A percentile compares a stretch with the other conserved stretches of the same genome.
phyloP scores from a whole-genome alignment of 495 filamentous ascomycete genomes.

The Aspergillus mulundensis region DNA sequence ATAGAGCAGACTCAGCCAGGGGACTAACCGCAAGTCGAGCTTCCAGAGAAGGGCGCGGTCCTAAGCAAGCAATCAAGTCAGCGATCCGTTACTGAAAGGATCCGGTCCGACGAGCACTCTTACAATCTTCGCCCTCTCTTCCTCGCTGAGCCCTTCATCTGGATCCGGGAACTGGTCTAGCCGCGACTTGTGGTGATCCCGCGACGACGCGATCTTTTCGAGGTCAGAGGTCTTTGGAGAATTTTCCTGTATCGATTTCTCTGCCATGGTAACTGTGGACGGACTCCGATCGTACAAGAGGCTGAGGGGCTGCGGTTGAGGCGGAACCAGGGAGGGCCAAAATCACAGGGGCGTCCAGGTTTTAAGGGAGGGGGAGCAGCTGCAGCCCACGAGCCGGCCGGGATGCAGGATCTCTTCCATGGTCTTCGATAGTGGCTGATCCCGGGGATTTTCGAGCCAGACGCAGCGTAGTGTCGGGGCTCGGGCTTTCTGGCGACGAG shows the following conservation, averaged over 20 bases:
- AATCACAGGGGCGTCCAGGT: not conserved
- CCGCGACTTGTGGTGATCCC: slow-evolving; percentile 8
- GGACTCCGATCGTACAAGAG: not conserved
- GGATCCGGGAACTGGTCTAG: slow-evolving; percentile 50
- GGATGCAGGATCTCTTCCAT: not conserved
- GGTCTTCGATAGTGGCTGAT: slow-evolving; percentile 8
- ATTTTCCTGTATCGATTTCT: slow-evolving; percentile 15
- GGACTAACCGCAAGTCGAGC: slow-evolving; percentile 67
- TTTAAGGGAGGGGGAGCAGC: slow-evolving; percentile 2
- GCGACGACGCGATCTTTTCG: slow-evolving; percentile 16
- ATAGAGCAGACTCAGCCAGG: slow-evolving; percentile 83
- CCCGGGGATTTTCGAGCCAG: slow-evolving; percentile 1
- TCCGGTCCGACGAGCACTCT: slow-evolving; percentile 15
- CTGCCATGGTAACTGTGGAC: slow-evolving; percentile 12
- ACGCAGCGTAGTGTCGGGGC: not conserved
- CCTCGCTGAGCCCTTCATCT: slow-evolving; percentile 62
- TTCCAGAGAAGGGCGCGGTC: slow-evolving; percentile 66
- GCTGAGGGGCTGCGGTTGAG: not conserved
- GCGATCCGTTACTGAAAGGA: not conserved
- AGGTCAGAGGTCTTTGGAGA: slow-evolving; percentile 18
- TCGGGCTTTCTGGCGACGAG: no score
- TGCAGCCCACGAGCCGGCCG: not conserved
- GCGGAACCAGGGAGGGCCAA: not conserved
- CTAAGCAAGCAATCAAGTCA: slow-evolving; percentile 30
- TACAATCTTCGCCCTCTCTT: slow-evolving; percentile 65